Base-by-base conservation (phyloP, 768 basidiomycete genomes). In the Pluteus cervinus region DNA sequence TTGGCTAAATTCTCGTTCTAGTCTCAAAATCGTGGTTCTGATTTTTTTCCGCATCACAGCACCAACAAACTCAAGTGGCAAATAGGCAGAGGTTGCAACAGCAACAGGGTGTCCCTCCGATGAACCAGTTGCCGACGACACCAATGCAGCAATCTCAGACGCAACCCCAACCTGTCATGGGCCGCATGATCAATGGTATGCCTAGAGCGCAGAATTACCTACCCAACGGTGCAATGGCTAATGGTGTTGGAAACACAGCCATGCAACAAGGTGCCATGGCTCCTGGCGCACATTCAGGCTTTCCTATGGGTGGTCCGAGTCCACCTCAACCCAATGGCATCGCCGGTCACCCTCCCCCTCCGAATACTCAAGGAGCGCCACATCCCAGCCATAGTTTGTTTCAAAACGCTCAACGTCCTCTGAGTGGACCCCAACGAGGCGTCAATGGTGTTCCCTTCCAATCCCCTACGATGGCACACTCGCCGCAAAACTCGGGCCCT, bases 401-500 rank as follows among this genome's bases (percentile, higher is more conserved):
- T 31, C 47, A 49, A 42, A 54, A 54, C 26, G 50, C 46, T 20
- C 49, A 41, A 23, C 47, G 35, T 6, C 47, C 40, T 11, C 45
- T 44, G 12, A 48, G 47, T 29, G 49, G 51, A 26, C 45, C 33
- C 23, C 59, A 53, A 39, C 63, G 53, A 28, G 71, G 68, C 43
- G 71, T 70, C 16, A 56, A 3, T 62, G 68, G 14, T 38, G 76
- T 71, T 10, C 71, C 73, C 7, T 83, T 77, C 54, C 76, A 71
- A 28, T 81, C 79, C 15, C 81, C 81, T 4, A 79, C 73, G 2
- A 78, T 83, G 57, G 65, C 76, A 2, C 70, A 73, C 35, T 79
- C 79, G 3, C 73, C 76, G 1, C 78, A 78, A 44, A 69, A 70
- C 31, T 53, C 52, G 6, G 57, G 58, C 36, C 28, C 38, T 2